These are phyloP conservation scores for Mrakia frigida DNA, from an alignment of 768 basidiomycete genomes.

Conservation along the genomic window DNA sequence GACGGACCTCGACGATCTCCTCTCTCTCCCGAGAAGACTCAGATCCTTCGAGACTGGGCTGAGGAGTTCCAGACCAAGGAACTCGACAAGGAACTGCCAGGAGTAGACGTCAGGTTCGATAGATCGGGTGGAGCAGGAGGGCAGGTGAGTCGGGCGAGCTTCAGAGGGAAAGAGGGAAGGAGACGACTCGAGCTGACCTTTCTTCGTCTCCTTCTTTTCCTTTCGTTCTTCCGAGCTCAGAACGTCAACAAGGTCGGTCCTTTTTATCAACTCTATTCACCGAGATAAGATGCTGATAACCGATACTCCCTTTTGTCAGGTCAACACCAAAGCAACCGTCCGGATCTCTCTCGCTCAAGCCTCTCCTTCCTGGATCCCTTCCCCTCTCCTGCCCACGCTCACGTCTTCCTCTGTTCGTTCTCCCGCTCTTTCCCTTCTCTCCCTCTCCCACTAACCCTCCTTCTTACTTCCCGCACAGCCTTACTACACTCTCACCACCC, in stretches of 20 bases:
- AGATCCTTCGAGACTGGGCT: constrained; percentile 2
- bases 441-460: not conserved
- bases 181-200: not conserved
- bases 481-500: constrained; percentile 12
- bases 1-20: constrained; percentile 2
- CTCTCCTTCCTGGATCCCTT: constrained; percentile 15
- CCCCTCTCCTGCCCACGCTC: not conserved
- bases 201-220: not conserved
- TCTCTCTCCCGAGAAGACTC: constrained; percentile 8
- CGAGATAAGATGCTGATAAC: not conserved
- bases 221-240: not conserved
- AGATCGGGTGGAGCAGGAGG: constrained; percentile 26
- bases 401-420: not conserved
- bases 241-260: constrained; percentile 26
- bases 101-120: constrained; percentile 23
- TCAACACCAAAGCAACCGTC: constrained; percentile 24
- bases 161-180: not conserved
- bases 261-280: not conserved
- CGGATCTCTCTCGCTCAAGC: constrained; percentile 10
- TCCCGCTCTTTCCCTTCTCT: too few relatives aligned
- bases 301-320: not conserved
- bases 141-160: not conserved
- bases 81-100: constrained; percentile 15
- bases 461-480: not conserved
- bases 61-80: not conserved